These are phyloP conservation scores for Nyctanthes arbortristis DNA, from an alignment of 257 asterid species.

Conservation along the genomic window DNA sequence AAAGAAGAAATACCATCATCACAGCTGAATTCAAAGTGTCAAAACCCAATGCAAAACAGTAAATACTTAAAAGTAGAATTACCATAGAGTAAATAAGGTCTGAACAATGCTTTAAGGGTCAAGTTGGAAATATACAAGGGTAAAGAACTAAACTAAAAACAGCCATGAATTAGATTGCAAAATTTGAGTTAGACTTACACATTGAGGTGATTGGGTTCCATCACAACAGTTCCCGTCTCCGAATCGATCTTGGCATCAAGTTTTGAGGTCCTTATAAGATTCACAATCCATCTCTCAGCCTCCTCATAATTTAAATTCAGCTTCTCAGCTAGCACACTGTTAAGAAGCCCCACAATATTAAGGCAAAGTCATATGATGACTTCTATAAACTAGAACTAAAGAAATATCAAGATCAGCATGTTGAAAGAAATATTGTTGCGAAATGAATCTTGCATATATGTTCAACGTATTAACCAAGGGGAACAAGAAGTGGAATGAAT, in stretches of 20 bases:
- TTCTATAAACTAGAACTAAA: not conserved
- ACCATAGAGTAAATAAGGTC: too few relatives aligned
- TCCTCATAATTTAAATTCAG: slow-evolving; percentile 84
- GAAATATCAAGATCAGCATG: not conserved
- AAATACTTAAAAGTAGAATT: too few relatives aligned
- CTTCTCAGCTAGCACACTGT: slow-evolving; percentile 94
- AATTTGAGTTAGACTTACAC: slow-evolving; percentile 62
- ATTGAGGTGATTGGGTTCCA: slow-evolving; percentile 80
- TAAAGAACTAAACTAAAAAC: not conserved
- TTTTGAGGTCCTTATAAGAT: slow-evolving; percentile 92
- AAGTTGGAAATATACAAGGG: not conserved
- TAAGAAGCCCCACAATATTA: slow-evolving; percentile 12
- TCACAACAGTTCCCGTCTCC: slow-evolving; percentile 63
- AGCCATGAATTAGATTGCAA: not conserved
- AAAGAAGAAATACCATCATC: not conserved
- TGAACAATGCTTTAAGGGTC: too few relatives aligned
- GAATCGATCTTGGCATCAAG: slow-evolving; percentile 93
- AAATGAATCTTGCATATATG: not conserved
- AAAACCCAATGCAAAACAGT: not conserved
- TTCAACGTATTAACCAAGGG: not conserved
- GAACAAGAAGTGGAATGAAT: too few relatives aligned
- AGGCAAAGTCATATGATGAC: not conserved
- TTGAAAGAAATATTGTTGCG: not conserved
- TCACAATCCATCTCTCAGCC: slow-evolving; percentile 94
- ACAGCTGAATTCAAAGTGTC: not conserved